These are phyloP conservation scores for Barnettozyma vustinii DNA, from an alignment of 805 yeast genomes.

Conservation along the genomic window DNA sequence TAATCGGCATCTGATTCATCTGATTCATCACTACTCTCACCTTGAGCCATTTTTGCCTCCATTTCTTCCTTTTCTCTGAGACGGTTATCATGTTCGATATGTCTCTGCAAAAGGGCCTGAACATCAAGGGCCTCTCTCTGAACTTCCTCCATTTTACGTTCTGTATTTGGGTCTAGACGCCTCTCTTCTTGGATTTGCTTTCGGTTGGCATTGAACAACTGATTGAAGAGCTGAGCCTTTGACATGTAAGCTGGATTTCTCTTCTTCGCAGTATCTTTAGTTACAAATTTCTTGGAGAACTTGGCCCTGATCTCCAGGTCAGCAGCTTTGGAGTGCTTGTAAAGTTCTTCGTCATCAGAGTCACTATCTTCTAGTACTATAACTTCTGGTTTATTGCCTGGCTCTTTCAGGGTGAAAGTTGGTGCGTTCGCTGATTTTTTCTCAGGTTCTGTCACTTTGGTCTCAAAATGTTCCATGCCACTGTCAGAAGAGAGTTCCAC, in stretches of 20 bases:
- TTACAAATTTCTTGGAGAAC: constrained; percentile 24
- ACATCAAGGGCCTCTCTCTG: constrained; percentile 18
- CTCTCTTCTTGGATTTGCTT: constrained; percentile 48
- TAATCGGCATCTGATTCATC: constrained; percentile 8
- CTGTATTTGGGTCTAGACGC: constrained; percentile 38
- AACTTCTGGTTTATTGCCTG: neutral
- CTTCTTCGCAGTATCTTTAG: constrained; percentile 9
- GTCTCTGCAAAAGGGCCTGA: constrained; percentile 20
- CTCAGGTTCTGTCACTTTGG: neutral
- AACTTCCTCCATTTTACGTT: constrained; percentile 28
- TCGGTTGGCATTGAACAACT: constrained; percentile 39
- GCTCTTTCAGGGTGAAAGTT: constrained; percentile 4
- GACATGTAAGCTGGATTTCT: constrained; percentile 14
- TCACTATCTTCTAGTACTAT: constrained; percentile 20
- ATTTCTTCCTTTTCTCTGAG: constrained; percentile 31
- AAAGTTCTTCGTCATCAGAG: constrained; percentile 13
- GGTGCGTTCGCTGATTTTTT: neutral
- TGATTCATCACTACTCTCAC: constrained; percentile 7
- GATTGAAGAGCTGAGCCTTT: constrained; percentile 29
- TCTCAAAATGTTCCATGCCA: constrained; percentile 2
- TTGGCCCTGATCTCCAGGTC: constrained; percentile 31
- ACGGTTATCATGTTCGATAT: constrained; percentile 18
- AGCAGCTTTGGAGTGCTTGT: constrained; percentile 28
- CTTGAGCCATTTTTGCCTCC: constrained; percentile 20
- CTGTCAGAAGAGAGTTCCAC: constrained; percentile 9